Percentiles rank a stretch among this genome's conserved stretches.
phyloP scores from a whole-genome alignment of 2,329 filamentous ascomycete genomes.

The Alternaria consortialis region DNA sequence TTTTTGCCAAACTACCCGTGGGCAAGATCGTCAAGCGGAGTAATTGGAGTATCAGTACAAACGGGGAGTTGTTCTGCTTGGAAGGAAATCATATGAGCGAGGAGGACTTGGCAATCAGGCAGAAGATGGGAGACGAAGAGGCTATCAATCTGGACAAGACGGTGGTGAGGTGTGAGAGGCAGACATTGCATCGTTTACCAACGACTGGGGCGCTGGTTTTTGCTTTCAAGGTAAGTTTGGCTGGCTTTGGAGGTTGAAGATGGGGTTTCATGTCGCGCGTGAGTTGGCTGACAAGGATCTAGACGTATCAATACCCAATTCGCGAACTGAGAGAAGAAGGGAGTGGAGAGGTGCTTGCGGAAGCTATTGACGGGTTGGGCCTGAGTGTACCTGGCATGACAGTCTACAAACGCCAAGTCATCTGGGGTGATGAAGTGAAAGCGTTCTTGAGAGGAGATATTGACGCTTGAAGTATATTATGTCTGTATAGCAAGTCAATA shows the following conservation, averaged over 20 bases:
- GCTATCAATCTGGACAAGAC: conserved; percentile 55
- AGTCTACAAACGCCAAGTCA: conserved; percentile 65
- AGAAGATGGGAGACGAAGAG: conserved; percentile 30
- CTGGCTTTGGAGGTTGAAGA: background rate
- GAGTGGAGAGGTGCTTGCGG: conserved; percentile 61
- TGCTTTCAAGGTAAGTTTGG: conserved; percentile 59
- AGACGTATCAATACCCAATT: conserved; percentile 67
- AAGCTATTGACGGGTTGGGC: conserved; percentile 67
- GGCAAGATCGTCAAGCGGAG: conserved; percentile 64
- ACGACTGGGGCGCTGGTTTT: conserved; percentile 65
- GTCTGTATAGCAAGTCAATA: background rate
- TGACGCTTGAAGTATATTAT: conserved; percentile 13
- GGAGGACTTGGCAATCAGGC: conserved; percentile 40
- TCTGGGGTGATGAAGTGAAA: conserved; percentile 66
- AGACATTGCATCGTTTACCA: conserved; percentile 69
- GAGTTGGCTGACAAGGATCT: background rate
- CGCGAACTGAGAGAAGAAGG: conserved; percentile 66
- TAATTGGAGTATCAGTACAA: conserved; percentile 63
- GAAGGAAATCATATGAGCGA: conserved; percentile 56
- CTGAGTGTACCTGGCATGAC: conserved; percentile 65
- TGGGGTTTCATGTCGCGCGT: background rate
- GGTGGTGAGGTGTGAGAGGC: conserved; percentile 65
- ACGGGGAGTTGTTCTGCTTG: conserved; percentile 52
- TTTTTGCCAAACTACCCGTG: conserved; percentile 63
- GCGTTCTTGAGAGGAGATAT: conserved; percentile 55